Evolutionary conservation across 2,329 filamentous ascomycete genomes (phyloP).

Genomic region (Plenodomus tracheiphilus): DNA sequence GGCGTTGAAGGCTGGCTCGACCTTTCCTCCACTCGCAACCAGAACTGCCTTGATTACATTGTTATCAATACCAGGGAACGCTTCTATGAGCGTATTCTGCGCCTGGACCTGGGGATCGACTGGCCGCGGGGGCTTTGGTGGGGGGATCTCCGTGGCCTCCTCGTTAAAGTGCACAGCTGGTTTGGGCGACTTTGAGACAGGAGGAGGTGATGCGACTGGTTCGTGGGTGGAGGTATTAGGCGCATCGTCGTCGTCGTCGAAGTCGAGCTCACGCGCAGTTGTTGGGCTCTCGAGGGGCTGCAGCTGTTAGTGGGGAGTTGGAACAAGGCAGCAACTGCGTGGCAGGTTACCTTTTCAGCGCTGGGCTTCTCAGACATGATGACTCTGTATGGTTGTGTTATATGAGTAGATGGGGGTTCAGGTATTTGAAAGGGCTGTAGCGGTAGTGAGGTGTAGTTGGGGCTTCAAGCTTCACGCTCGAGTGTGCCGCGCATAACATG

Average conservation of each 20-base stretch:
- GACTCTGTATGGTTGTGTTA: background rate
- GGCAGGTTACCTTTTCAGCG: constrained; percentile 13
- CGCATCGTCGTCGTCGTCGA: constrained; percentile 60
- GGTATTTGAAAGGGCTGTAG: too few species aligned
- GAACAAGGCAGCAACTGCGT: background rate
- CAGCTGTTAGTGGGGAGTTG: background rate
- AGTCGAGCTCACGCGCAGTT: constrained; percentile 60
- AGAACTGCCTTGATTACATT: constrained; percentile 86
- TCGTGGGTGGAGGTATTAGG: constrained; percentile 32
- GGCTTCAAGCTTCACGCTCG: too few species aligned
- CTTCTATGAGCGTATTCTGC: constrained; percentile 86
- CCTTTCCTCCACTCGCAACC: constrained; percentile 78
- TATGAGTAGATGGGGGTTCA: too few species aligned
- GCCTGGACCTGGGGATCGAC: constrained; percentile 81
- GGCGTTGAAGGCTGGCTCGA: constrained; percentile 95
- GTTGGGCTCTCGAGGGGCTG: constrained; percentile 46
- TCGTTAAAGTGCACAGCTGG: constrained; percentile 53
- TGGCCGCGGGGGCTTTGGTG: constrained; percentile 80
- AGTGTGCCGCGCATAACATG: background rate
- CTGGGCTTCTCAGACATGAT: constrained; percentile 24
- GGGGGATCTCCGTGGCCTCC: constrained; percentile 59
- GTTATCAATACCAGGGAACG: constrained; percentile 82
- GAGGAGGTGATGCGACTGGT: constrained; percentile 39
- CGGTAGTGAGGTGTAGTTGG: too few species aligned
- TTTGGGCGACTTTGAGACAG: constrained; percentile 45